A percentile compares a stretch with the other conserved stretches of the same genome.
phyloP scores from a whole-genome alignment of 495 filamentous ascomycete genomes.

The Aspergillus mulundensis region DNA sequence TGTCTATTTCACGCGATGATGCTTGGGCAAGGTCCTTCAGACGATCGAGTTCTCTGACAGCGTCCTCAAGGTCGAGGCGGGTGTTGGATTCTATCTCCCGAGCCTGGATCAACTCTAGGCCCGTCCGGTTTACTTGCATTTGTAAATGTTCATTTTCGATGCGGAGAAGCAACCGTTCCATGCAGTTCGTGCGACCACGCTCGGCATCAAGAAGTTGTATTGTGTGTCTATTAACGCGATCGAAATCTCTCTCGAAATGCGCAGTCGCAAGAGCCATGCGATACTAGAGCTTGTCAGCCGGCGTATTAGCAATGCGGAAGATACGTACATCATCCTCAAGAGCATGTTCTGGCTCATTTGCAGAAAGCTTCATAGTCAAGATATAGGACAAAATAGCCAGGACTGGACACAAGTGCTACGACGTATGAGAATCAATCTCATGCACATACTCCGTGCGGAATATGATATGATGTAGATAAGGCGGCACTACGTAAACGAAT shows the following conservation, averaged over 20 bases:
- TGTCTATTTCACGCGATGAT: constrained; percentile 60
- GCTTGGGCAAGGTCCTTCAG: constrained; percentile 53
- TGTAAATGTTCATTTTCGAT: constrained; percentile 68
- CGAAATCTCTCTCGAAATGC: constrained; percentile 62
- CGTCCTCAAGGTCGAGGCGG: constrained; percentile 52
- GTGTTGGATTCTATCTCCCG: constrained; percentile 51
- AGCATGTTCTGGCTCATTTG: constrained; percentile 10
- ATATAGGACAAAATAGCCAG: neutral
- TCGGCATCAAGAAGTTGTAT: constrained; percentile 65
- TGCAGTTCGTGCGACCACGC: constrained; percentile 55
- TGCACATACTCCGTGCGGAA: too few species aligned
- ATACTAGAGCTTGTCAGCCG: constrained; percentile 26
- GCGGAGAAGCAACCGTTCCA: constrained; percentile 63
- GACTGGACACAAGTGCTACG: too few species aligned
- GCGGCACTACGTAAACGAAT: too few species aligned
- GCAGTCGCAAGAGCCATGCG: constrained; percentile 44
- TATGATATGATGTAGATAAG: too few species aligned
- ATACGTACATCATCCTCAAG: constrained; percentile 23
- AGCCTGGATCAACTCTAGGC: constrained; percentile 46
- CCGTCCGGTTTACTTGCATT: constrained; percentile 53
- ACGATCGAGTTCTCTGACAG: constrained; percentile 50
- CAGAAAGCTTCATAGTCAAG: constrained; percentile 12
- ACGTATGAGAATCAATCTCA: too few species aligned
- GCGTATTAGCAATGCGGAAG: neutral
- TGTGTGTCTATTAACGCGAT: constrained; percentile 51